Evolutionary conservation across 1,139 yeast species (phyloP), one percentile per base, ranked within the genome.

Genomic region (Yamadazyma epiphylla): DNA sequence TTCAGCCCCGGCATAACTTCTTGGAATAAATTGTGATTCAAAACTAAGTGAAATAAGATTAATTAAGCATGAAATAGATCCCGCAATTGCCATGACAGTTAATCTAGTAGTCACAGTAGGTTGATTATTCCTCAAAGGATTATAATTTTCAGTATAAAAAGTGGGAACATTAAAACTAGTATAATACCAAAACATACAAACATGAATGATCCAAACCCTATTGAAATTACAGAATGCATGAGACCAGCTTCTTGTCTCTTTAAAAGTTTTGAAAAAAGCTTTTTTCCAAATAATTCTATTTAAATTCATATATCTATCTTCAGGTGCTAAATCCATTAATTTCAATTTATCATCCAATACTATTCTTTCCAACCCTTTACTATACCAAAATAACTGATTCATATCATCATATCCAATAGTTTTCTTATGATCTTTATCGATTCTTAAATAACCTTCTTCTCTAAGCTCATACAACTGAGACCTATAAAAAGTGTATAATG

Each of bases 341-440:
- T 46, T 56, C 4, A 58, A 54, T 32, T 50, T 55, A 27, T 64
- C 65, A 4, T 49, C 42, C 25, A 75, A 45, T 3, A 55, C 51
- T 10, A 78, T 58, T 33, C 58, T 61, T 31, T 67, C 66, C 32
- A 78, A 54, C 1, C 79, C 75, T 32, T 69, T 52, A 13, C 64
- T 48, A 39, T 74, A 67, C 85, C 85, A 78, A 43, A 78, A 78
- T 38, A 71, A 55, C 45, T 73, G 83, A 45, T 77, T 77, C 57
- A 77, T 75, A 46, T 77, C 83, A 52, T 77, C 83, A 47, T 77
- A 77, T 0, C 84, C 83, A 31, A 77, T 66, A 2, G 66, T 64
- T 3, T 64, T 49, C 2, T 67, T 56, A 42, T 77, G 84, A 43
- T 77, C 83, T 38, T 62, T 69, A 38, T 74, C 76, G 13, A 60